phyloP scores from a whole-genome alignment of 257 asterid species.

The Solanum tacnaense region DNA sequence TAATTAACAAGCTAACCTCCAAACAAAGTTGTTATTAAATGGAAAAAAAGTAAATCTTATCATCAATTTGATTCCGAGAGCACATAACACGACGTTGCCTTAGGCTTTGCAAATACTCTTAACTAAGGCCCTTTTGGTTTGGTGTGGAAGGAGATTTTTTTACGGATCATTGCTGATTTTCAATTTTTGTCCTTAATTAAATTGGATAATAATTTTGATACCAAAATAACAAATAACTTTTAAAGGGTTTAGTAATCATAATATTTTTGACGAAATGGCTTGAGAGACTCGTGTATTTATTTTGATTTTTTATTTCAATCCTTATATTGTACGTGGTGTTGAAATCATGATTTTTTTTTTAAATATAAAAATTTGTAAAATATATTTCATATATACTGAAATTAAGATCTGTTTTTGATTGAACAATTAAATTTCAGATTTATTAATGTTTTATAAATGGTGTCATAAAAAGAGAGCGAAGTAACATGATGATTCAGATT shows the following conservation, averaged over 20 bases:
- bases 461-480: neutral
- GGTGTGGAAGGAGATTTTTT: neutral
- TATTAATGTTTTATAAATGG: neutral
- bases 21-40: neutral
- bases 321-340: too few species aligned
- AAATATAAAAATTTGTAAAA: too few species aligned
- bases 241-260: too few species aligned
- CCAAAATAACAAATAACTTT: neutral
- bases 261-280: too few species aligned
- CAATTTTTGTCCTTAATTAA: too few species aligned
- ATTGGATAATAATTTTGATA: neutral
- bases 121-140: neutral
- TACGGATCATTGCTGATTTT: too few species aligned
- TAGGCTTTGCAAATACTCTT: neutral
- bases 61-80: too few species aligned
- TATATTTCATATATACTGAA: neutral
- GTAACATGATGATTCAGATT: neutral
- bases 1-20: neutral
- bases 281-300: neutral
- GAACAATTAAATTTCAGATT: neutral
- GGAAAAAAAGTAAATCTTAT: neutral
- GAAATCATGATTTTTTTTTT: rapidly evolving
- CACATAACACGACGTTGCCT: neutral
- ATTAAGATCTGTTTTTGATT: neutral
- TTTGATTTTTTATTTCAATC: too few species aligned